Percentiles rank a stretch among this genome's conserved stretches.
Evolutionary conservation across 2,329 filamentous ascomycete species (phyloP).

Genomic region (Aschersonia sp.): DNA sequence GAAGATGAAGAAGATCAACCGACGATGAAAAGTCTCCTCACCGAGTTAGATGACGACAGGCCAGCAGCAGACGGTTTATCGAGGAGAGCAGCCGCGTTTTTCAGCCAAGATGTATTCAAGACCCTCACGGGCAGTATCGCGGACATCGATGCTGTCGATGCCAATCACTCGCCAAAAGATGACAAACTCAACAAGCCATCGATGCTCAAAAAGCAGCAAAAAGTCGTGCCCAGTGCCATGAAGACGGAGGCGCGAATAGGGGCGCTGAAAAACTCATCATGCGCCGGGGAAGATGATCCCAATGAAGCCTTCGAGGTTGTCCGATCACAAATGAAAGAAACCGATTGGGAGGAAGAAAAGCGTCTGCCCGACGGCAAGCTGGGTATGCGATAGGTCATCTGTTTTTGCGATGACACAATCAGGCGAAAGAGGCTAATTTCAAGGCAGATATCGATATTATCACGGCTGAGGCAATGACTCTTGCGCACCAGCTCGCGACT

Average conservation of each 20-base stretch:
- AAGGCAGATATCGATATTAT: slow-evolving; percentile 83
- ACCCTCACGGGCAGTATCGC: slow-evolving; percentile 33
- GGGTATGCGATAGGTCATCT: slow-evolving; percentile 24
- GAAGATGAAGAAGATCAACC: slow-evolving; percentile 20
- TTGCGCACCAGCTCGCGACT: slow-evolving; percentile 82
- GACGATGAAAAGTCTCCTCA: slow-evolving; percentile 16
- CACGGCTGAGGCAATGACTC: slow-evolving; percentile 97
- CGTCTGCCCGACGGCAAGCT: slow-evolving; percentile 47
- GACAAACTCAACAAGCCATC: slow-evolving; percentile 10
- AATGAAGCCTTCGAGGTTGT: slow-evolving; percentile 48
- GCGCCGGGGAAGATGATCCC: slow-evolving; percentile 18
- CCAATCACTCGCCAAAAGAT: slow-evolving; percentile 20
- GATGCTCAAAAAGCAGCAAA: not conserved
- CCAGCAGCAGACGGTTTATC: slow-evolving; percentile 46
- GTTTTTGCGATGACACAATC: not conserved
- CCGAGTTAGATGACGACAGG: slow-evolving; percentile 24
- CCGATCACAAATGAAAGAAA: slow-evolving; percentile 31
- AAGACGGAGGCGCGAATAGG: slow-evolving; percentile 1
- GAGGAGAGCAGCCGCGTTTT: slow-evolving; percentile 75
- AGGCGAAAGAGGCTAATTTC: slow-evolving; percentile 2
- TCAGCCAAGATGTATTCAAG: slow-evolving; percentile 89
- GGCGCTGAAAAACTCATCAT: not conserved
- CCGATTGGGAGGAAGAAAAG: slow-evolving; percentile 53
- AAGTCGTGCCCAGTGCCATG: not conserved
- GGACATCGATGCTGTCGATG: slow-evolving; percentile 46